phyloP scores from a whole-genome alignment of 2,329 filamentous ascomycete species.

The Penicillium polonicum region DNA sequence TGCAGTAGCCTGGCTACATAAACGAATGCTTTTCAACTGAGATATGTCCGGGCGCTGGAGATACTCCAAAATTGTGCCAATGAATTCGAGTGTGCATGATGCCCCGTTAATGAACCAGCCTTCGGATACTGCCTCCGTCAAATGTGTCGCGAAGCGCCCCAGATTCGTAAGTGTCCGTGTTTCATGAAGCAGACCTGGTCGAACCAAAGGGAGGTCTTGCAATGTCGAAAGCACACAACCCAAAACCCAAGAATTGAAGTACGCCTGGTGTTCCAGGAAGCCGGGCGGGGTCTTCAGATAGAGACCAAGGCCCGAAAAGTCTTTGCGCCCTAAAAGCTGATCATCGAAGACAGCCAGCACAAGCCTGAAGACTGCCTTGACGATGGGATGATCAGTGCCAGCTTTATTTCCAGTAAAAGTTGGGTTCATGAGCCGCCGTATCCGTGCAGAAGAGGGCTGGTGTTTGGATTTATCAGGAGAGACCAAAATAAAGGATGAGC shows the following conservation, averaged over 20 bases:
- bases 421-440: conserved; percentile 64
- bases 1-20: conserved; percentile 80
- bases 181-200: conserved; percentile 72
- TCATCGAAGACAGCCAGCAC: conserved; percentile 79
- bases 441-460: conserved; percentile 59
- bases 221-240: conserved; percentile 71
- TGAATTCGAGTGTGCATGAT: conserved; percentile 78
- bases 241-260: conserved; percentile 88
- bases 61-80: conserved; percentile 81
- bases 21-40: conserved; percentile 78
- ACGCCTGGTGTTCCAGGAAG: conserved; percentile 90
- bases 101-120: conserved; percentile 94
- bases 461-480: conserved; percentile 65
- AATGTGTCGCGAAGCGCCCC: conserved; percentile 73
- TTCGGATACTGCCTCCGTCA: conserved; percentile 89
- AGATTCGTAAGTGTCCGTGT: conserved; percentile 84
- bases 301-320: conserved; percentile 83
- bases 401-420: conserved; percentile 50
- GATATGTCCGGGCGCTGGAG: conserved; percentile 82
- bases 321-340: conserved; percentile 80
- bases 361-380: conserved; percentile 75
- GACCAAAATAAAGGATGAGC: conserved; percentile 88
- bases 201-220: conserved; percentile 66
- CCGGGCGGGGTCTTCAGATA: conserved; percentile 87
- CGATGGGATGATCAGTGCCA: conserved; percentile 63